These are phyloP conservation scores for Kwoniella pini DNA, from an alignment of 768 basidiomycete species.

Conservation along the genomic window DNA sequence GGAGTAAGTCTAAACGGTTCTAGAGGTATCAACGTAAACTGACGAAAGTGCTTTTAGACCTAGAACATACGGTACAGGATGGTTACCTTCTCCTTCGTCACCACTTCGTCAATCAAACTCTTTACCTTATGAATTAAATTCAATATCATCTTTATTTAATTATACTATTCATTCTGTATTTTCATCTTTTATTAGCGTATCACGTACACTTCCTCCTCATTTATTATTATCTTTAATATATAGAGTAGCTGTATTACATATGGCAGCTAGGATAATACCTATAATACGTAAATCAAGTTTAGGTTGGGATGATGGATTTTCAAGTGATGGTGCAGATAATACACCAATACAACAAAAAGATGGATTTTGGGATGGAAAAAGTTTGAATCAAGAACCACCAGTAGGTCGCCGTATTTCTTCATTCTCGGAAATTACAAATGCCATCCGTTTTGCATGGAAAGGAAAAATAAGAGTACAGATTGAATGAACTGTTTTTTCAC, in stretches of 20 bases:
- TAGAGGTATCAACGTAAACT: no score
- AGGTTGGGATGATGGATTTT: slow-evolving; percentile 47
- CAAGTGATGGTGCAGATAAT: slow-evolving; percentile 11
- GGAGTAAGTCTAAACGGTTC: slow-evolving; percentile 39
- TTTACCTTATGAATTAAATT: not conserved
- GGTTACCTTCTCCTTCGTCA: slow-evolving; percentile 35
- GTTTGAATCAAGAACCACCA: slow-evolving; percentile 49
- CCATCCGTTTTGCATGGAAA: no score
- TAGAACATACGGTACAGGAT: slow-evolving; percentile 44
- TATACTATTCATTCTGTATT: slow-evolving; percentile 16
- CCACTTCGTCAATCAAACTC: slow-evolving; percentile 14
- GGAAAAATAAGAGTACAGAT: no score
- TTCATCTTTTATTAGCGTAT: slow-evolving; percentile 24
- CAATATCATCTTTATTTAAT: slow-evolving; percentile 13
- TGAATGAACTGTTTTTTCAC: no score
- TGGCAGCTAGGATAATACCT: slow-evolving; percentile 54
- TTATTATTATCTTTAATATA: slow-evolving; percentile 52
- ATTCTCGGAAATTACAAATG: not conserved
- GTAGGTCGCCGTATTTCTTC: slow-evolving; percentile 28
- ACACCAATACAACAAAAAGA: slow-evolving; percentile 1
- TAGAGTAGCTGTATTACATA: slow-evolving; percentile 52
- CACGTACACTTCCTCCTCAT: slow-evolving; percentile 48
- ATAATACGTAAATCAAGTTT: slow-evolving; percentile 47
- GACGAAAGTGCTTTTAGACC: slow-evolving; percentile 31
- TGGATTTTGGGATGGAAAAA: slow-evolving; percentile 51